These are phyloP conservation scores for Boletus rufocinnamomeus DNA, from an alignment of 768 basidiomycete species.

Conservation along the genomic window DNA sequence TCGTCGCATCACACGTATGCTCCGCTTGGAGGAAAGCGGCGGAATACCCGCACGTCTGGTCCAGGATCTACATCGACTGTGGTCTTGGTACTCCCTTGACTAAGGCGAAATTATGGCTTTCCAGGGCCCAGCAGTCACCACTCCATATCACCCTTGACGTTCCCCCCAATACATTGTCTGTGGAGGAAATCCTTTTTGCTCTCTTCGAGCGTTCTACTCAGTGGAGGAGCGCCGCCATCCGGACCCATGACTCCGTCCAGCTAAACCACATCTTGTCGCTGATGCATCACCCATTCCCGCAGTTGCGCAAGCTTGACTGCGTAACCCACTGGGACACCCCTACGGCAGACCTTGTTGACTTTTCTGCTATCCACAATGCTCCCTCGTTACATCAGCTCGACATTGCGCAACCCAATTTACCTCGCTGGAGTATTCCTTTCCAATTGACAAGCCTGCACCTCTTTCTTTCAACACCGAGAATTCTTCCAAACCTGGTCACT, in stretches of 20 bases:
- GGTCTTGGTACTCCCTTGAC: constrained; percentile 43
- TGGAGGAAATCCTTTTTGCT: constrained; percentile 41
- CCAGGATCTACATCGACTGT: constrained; percentile 52
- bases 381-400: constrained; percentile 38
- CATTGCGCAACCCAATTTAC: constrained; percentile 39
- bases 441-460: constrained; percentile 40
- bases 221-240: constrained; percentile 49
- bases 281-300: constrained; percentile 39
- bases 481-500: constrained; percentile 19
- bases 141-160: constrained; percentile 49
- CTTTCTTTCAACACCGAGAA: constrained; percentile 29
- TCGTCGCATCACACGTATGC: constrained; percentile 60
- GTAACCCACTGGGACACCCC: constrained; percentile 33
- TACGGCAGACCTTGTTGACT: constrained; percentile 26
- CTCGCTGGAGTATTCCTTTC: constrained; percentile 36
- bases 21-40: constrained; percentile 58
- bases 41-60: constrained; percentile 56
- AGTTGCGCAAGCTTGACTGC: constrained; percentile 39
- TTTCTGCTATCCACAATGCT: constrained; percentile 35
- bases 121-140: constrained; percentile 43
- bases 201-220: constrained; percentile 41
- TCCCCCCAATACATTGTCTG: constrained; percentile 30
- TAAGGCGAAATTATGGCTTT: constrained; percentile 53
- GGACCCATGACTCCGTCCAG: constrained; percentile 39
- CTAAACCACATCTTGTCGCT: constrained; percentile 42